phyloP scores from a whole-genome alignment of 225 moss, liverwort and hornwort genomes.

The Lunularia cruciata region DNA sequence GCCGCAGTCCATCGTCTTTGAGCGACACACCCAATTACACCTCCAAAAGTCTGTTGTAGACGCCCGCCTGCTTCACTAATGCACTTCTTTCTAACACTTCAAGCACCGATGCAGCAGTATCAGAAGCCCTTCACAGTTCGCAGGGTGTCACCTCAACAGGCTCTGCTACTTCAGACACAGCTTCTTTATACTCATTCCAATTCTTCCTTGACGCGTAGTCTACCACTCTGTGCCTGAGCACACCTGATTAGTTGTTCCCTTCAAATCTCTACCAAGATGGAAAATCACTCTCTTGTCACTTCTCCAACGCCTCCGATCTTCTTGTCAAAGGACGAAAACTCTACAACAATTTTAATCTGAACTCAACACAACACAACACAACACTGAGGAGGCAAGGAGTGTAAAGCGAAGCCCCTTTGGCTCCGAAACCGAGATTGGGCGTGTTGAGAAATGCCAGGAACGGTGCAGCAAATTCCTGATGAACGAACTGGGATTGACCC shows the following conservation, averaged over 20 bases:
- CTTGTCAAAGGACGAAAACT: background rate
- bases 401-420: too few species aligned
- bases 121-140: background rate
- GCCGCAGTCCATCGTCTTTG: slow-evolving; percentile 4
- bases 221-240: background rate
- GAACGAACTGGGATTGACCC: too few species aligned
- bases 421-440: too few species aligned
- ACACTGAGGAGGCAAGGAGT: too few species aligned
- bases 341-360: too few species aligned
- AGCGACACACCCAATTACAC: background rate
- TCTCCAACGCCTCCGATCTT: background rate
- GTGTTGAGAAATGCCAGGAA: background rate
- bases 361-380: too few species aligned
- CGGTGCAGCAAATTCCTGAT: too few species aligned
- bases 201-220: background rate
- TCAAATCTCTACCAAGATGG: too few species aligned
- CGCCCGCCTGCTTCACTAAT: background rate
- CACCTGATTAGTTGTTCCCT: too few species aligned
- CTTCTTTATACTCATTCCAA: background rate
- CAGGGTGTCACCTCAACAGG: too few species aligned
- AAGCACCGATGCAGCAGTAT: background rate
- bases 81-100: background rate
- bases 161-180: background rate
- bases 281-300: too few species aligned
- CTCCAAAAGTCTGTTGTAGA: background rate